A percentile compares a stretch with the other conserved stretches of the same genome.
phyloP scores from a whole-genome alignment of 352 stramenopile species.

The Phytophthora sojae region DNA sequence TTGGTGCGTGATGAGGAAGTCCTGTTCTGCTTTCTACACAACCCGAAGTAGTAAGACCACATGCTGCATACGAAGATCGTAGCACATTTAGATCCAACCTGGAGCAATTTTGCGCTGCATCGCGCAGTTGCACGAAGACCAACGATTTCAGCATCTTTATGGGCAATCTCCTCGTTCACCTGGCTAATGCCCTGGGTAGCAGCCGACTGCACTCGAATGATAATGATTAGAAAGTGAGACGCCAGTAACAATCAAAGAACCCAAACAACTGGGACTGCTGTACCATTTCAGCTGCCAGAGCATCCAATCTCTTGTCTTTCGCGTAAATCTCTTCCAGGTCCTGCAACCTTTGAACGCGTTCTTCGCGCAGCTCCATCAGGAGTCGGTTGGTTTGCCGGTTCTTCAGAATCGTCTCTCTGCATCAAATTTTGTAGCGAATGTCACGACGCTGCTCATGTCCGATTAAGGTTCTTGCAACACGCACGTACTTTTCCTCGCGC shows the following conservation, averaged over 20 bases:
- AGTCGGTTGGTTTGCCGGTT: conserved; percentile 74
- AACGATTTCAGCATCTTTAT: conserved; percentile 76
- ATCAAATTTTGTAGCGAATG: background rate
- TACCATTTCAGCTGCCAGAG: conserved; percentile 68
- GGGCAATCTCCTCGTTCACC: conserved; percentile 64
- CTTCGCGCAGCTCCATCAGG: conserved; percentile 74
- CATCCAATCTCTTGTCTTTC: conserved; percentile 79
- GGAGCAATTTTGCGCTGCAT: conserved; percentile 76
- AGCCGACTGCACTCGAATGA: conserved; percentile 35
- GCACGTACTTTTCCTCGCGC: conserved; percentile 67
- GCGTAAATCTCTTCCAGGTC: conserved; percentile 84
- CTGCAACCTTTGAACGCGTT: conserved; percentile 80
- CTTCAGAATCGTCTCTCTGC: conserved; percentile 75
- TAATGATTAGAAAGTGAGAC: background rate
- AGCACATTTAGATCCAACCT: conserved; percentile 35
- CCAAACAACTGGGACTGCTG: background rate
- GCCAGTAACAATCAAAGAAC: background rate
- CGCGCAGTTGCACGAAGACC: conserved; percentile 68
- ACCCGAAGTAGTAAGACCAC: background rate
- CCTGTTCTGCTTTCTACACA: conserved; percentile 71
- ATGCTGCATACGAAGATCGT: background rate
- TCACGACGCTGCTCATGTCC: background rate
- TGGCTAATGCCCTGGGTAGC: conserved; percentile 52
- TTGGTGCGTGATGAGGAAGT: conserved; percentile 70
- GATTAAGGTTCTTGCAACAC: background rate